phyloP scores from a whole-genome alignment of 768 basidiomycete species.

The Kwoniella heveanensis region DNA sequence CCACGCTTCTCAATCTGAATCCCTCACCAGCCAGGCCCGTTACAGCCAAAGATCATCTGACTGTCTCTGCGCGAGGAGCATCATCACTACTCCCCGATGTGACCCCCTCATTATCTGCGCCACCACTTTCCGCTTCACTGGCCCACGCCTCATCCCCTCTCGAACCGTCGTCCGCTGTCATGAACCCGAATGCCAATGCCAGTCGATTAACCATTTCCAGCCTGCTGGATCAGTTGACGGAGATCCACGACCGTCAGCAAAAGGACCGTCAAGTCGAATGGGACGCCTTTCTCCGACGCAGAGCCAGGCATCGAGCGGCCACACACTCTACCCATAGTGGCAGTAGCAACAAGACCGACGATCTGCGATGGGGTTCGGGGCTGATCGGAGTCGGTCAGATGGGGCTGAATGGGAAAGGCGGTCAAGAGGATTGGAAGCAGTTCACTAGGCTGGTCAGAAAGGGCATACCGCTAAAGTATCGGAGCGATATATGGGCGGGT shows the following conservation, averaged over 20 bases:
- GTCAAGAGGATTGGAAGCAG: conserved; percentile 70
- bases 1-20: conserved; percentile 33
- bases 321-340: neutral
- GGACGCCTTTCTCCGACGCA: conserved; percentile 77
- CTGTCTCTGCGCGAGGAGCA: conserved; percentile 45
- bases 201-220: conserved; percentile 63
- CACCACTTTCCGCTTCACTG: conserved; percentile 17
- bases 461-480: conserved; percentile 73
- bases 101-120: conserved; percentile 9
- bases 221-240: conserved; percentile 74
- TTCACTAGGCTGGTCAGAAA: conserved; percentile 72
- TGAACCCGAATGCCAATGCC: conserved; percentile 3
- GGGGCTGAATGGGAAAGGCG: conserved; percentile 66
- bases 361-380: conserved; percentile 77
- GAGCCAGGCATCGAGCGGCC: conserved; percentile 61
- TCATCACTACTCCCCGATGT: conserved; percentile 33
- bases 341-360: conserved; percentile 61
- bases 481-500: conserved; percentile 50
- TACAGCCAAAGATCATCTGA: conserved; percentile 45
- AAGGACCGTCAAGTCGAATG: conserved; percentile 67
- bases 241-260: conserved; percentile 81
- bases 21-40: conserved; percentile 46
- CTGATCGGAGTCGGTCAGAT: conserved; percentile 89
- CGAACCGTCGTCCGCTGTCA: conserved; percentile 5
- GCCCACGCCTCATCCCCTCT: neutral